Evolutionary conservation across 768 basidiomycete genomes (phyloP).

Genomic region (Botryobasidium botryosum): DNA sequence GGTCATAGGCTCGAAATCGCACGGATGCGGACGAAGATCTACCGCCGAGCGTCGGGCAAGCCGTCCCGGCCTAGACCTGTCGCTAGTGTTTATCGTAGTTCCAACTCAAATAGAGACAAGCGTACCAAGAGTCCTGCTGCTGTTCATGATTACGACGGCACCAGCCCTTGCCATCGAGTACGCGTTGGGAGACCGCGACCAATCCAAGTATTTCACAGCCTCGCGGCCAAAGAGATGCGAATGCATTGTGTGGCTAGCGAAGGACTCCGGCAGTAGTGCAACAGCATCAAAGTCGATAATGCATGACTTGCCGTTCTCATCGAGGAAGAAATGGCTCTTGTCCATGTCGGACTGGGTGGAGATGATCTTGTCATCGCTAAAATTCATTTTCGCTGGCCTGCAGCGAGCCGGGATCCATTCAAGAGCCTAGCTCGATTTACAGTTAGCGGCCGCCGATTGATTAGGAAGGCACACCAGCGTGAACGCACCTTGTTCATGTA

Average conservation of each 20-base stretch:
- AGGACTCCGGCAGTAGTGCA: conserved; percentile 17
- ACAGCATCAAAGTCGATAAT: conserved; percentile 19
- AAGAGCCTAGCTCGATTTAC: conserved; percentile 6
- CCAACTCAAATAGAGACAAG: neutral
- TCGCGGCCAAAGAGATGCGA: neutral
- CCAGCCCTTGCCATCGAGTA: conserved; percentile 5
- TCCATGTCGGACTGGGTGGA: conserved; percentile 21
- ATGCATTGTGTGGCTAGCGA: conserved; percentile 10
- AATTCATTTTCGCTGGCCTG: conserved; percentile 9
- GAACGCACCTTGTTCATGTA: conserved; percentile 13
- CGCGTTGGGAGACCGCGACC: conserved; percentile 3
- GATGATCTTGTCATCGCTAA: conserved; percentile 16
- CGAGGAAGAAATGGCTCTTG: conserved; percentile 18
- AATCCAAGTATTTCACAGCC: neutral
- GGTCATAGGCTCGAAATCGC: too few relatives aligned
- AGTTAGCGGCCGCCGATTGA: neutral
- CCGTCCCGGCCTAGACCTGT: conserved; percentile 11
- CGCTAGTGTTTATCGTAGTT: conserved; percentile 3
- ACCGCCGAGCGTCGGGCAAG: too few relatives aligned
- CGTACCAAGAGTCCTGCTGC: conserved; percentile 10
- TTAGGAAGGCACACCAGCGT: conserved; percentile 8
- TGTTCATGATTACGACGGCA: conserved; percentile 6
- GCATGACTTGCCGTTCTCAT: conserved; percentile 15
- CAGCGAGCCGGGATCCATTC: conserved; percentile 4
- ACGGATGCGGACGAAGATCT: too few relatives aligned